Base-by-base conservation (phyloP, 2,329 filamentous ascomycete species). In the Byssoonygena ceratinophila region DNA sequence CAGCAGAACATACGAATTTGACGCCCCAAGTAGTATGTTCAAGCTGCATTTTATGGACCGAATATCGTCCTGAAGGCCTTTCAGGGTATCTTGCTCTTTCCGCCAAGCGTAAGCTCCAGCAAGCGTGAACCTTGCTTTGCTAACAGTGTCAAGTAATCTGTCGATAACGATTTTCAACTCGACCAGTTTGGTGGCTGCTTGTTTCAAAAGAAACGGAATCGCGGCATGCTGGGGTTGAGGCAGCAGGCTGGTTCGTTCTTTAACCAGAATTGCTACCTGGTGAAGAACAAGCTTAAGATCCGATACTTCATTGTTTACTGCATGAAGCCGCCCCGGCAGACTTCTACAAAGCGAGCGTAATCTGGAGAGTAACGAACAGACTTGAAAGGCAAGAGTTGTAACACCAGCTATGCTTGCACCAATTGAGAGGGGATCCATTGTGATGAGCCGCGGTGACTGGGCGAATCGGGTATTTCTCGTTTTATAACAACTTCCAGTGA, bases 251-350 rank as follows among this genome's bases (percentile, higher is more conserved):
- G 32, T 32, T 11, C 50, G 56, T 18, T 60, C 55, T 48, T 58
- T 53, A 8, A 61, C 37, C n/a, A 64, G 46, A 3, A 53, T 22
- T n/a, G 57, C 57, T 20, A 65, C 51, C 31, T 64, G 60, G 25
- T 56, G 52, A 14, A 65, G 56, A 22, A 66, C 63, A 3, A 64
- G 48, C 49, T 64, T 59, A 23, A 66, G 55, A 51, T 66, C 63
- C 9, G 51, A 48, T 52, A 64, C 61, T 53, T 67, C 63, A 48
- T 66, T 66, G 31, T 61, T 60, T 37, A 66, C 51, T 3, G 65
- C 63, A 51, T 64, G 59, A 5, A 62, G 44, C 18, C 63, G 59
- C 1, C 63, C 64, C 3, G 64, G 63, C 20, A 67, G 47, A 8
- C 46, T 56, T 25, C 57, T 58, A 55, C 59, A 61, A 6, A 61